Evolutionary conservation across 139 green algal species (phyloP), one percentile per base, ranked within the genome.

Genomic region (Volvox africanus): DNA sequence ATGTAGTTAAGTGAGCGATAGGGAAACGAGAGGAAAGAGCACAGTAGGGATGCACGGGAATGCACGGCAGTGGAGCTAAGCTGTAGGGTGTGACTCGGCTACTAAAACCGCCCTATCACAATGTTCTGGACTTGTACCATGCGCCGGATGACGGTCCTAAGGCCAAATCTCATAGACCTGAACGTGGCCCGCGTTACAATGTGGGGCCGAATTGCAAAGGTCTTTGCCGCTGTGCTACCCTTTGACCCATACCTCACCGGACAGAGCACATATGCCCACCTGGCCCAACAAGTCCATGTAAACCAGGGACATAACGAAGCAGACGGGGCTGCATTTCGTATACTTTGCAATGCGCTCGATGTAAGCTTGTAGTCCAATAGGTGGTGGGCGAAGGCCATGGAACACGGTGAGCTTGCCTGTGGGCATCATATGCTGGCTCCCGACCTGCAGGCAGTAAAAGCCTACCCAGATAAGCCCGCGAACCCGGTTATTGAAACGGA

Each of bases 261-360:
- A 55, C 5, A 55, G 5, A 55, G 44, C 44, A 55, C 5, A 55
- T 9, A 55, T 55, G 14, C 71, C 2, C 22, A 92, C 91, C 91
- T 93, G 83, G 5, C 69, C 87, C 36, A 97, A 87, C n/a, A 93
- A 88, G 77, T 96, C 88, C 87, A 98, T 94, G 93, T 98, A 98
- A 11, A 92, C 89, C 69, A 97, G 93, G 0, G 95, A 94, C 32
- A 95, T 93, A 18, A 95, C 86, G 82, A 98, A 98, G 92, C 96
- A 97, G 0, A 94, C 91, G 9, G 96, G 96, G 91, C 92, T 96
- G 95, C 96, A 98, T 86, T 95, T 95, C n/a, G 95, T 94, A 89
- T 97, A 98, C 88, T 96, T 96, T 36, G 91, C 91, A 3, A 98
- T 93, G 19, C 96, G 94, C 68, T 95, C 90, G 0, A 98, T 73